Base-by-base conservation (phyloP, 495 filamentous ascomycete species). In the Neurospora sublineolata region DNA sequence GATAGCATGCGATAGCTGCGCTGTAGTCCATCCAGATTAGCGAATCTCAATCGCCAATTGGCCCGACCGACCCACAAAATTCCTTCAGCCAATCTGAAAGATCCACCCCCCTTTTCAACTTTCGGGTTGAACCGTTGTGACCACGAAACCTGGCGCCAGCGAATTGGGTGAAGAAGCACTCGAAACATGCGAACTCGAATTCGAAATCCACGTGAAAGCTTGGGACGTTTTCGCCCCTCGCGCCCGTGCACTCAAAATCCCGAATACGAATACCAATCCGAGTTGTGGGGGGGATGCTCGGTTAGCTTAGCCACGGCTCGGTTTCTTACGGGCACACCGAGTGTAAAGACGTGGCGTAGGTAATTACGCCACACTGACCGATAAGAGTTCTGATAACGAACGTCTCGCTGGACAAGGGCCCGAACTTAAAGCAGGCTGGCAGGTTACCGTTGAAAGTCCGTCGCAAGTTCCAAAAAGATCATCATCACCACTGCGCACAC, bases 181-280 rank as follows among this genome's bases (percentile, higher is more conserved):
- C 52, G 27, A 64, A 64, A 64, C 27, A 64, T 64, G 27, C 52
- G 52, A 69, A 70, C 67, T 20, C 71, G 68, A 72, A 72, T 64
- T 64, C 71, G 67, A 72, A 44, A 41, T 67, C 68, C 20, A 38
- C 18, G 30, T 64, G 40, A 41, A 64, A 33, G 52, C 27, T 64
- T 27, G 12, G 52, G 52, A 64, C 14, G 27, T 27, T 64, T 27
- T 64, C 52, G 52, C 52, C 52, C 52, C 52, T 33, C 27, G 40
- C 12, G 37, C 27, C 38, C 60, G 37, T 37, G 52, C 30, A 10
- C 52, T 16, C 36, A 18, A 12, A 12, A 37, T 42, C 18, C 40
- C 71, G 71, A 72, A 72, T 72, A 72, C 71, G 71, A 72, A 72
- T 70, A 40, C 42, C 40, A 37, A 30, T 11, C 33, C 58, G 58